These are phyloP conservation scores for Colletotrichum sojae DNA, from an alignment of 2,329 filamentous ascomycete species.

Conservation along the genomic window DNA sequence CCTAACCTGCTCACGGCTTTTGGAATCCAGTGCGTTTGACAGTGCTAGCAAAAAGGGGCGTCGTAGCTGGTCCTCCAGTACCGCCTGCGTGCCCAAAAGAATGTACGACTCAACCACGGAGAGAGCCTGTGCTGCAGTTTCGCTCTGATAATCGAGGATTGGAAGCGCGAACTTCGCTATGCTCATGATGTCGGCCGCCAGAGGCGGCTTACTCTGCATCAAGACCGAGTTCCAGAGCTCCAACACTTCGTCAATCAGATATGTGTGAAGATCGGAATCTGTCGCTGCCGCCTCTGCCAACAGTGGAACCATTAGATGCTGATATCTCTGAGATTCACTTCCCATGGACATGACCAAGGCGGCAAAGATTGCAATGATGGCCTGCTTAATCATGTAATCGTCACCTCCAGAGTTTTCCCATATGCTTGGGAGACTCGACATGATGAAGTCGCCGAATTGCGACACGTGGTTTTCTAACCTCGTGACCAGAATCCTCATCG, in stretches of 20 bases:
- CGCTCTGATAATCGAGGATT: slow-evolving; percentile 76
- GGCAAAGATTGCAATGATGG: slow-evolving; percentile 87
- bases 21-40: slow-evolving; percentile 64
- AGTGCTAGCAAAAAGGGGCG: slow-evolving; percentile 65
- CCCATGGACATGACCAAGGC: slow-evolving; percentile 91
- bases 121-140: slow-evolving; percentile 73
- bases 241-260: slow-evolving; percentile 91
- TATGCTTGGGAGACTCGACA: slow-evolving; percentile 82
- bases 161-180: slow-evolving; percentile 76
- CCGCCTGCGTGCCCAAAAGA: slow-evolving; percentile 76
- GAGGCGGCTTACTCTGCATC: slow-evolving; percentile 73
- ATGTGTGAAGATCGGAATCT: slow-evolving; percentile 80
- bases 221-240: slow-evolving; percentile 89
- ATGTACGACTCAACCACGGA: slow-evolving; percentile 80
- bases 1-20: slow-evolving; percentile 70
- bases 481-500: slow-evolving; percentile 84
- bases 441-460: slow-evolving; percentile 82
- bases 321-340: slow-evolving; percentile 81
- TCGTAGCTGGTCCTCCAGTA: slow-evolving; percentile 70
- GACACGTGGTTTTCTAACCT: slow-evolving; percentile 82
- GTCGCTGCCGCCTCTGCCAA: slow-evolving; percentile 85
- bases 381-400: slow-evolving; percentile 93
- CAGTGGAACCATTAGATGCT: slow-evolving; percentile 84
- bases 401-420: slow-evolving; percentile 87
- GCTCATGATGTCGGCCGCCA: slow-evolving; percentile 72